Base-by-base conservation (phyloP, 148 eudicot species). In the Chenopodium suecicum region DNA sequence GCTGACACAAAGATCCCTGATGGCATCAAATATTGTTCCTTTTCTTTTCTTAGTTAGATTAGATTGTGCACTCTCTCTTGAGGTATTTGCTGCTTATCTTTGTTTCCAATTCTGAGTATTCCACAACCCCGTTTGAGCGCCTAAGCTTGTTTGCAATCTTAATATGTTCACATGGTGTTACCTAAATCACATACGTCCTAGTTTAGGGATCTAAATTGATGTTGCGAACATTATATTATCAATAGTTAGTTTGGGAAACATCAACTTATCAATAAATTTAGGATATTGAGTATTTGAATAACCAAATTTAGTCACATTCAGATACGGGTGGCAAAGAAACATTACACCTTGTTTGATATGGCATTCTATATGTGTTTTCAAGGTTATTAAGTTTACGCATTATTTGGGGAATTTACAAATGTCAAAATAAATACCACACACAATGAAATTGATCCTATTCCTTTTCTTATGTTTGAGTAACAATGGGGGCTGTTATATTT, bases 71-170 rank as follows among this genome's bases (percentile, higher is more conserved):
- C 44, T 44, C 75, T 23, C 60, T 69, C 14, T 76, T 27, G 23
- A 25, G 71, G 64, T 63, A 7, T 56, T 41, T 34, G 5, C 20
- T 60, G 77, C 44, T 77, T 58, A 37, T 60, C 56, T 80, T 1
- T 22, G 37, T 46, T 65, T 77, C 41, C 32, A 16, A 69, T 82
- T 47, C 71, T 48, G 13, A 66, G 7, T 54, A 27, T 54, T 23
- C 60, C 70, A 54, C 70, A 52, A n/a, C 79, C 52, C 63, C 47
- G 48, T 68, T 82, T 27, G 8, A 70, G 84, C 69, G 41, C 37
- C 75, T 70, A 77, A n/a, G 23, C 34, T 37, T 70, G 48, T 41
- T 41, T 58, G 31, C 50, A 76, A 66, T 69, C 50, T 14, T 3
- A 22, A 37, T 70, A 41, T 44, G 20, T 3, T n/a, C 9, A 52